These are phyloP conservation scores for Metarhizium anisopliae DNA, from an alignment of 2,329 filamentous ascomycete genomes.

Conservation along the genomic window DNA sequence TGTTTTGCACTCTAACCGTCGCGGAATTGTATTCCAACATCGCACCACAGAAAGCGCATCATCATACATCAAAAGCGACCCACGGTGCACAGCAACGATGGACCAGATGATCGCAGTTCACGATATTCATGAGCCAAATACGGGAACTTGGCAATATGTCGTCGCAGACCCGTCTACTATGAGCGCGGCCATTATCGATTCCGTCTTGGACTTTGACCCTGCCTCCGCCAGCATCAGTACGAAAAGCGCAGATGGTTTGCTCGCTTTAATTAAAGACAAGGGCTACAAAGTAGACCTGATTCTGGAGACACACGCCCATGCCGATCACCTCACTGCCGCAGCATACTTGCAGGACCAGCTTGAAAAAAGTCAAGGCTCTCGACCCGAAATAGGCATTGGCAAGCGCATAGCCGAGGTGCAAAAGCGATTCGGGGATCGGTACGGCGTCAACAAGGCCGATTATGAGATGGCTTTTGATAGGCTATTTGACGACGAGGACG, in stretches of 20 bases:
- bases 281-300: conserved; percentile 41
- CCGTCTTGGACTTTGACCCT: conserved; percentile 49
- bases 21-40: too few relatives aligned
- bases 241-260: conserved; percentile 39
- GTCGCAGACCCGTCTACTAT: conserved; percentile 43
- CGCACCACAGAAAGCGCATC: too few relatives aligned
- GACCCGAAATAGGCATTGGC: conserved; percentile 44
- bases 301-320: conserved; percentile 54
- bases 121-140: conserved; percentile 27
- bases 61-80: too few relatives aligned
- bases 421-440: conserved; percentile 36
- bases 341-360: conserved; percentile 45
- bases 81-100: background rate
- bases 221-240: conserved; percentile 34
- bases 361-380: conserved; percentile 19
- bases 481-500: conserved; percentile 44
- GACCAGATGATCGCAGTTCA: conserved; percentile 25
- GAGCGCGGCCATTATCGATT: conserved; percentile 49
- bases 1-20: too few relatives aligned
- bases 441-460: conserved; percentile 34
- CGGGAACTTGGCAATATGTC: conserved; percentile 52
- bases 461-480: conserved; percentile 39
- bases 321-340: conserved; percentile 51
- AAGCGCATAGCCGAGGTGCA: conserved; percentile 44
- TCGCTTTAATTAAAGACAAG: conserved; percentile 32